Evolutionary conservation across 108 stramenopile species (phyloP), one percentile per base, ranked within the genome.

Genomic region (Discostella pseudostelligera): DNA sequence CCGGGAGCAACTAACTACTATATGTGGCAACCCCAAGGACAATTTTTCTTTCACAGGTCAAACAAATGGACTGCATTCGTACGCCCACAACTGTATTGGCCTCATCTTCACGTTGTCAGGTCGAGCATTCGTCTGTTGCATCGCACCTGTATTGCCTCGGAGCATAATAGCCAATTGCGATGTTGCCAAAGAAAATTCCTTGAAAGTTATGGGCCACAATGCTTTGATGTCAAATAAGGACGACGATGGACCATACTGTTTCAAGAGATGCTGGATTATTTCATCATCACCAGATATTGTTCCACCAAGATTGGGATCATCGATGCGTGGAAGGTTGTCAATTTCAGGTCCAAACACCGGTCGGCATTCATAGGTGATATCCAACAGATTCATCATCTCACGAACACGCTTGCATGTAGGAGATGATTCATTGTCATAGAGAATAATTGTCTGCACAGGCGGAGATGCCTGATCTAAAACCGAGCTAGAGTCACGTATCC

Each of bases 351-450:
- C 70, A 21, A 89, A 89, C 46, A 81, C 84, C n/a, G 94, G 92
- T 16, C 88, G 80, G 63, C 69, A 85, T 46, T 87, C 83, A 16
- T 88, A 83, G 1, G 88, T 85, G 17, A 97, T 72, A 48, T 93
- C 93, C 12, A 97, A 76, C 12, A 96, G 59, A 66, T 83, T 87
- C 59, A 90, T 63, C 20, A 80, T 82, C 78, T 97, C 97, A 39
- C 95, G 76, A 24, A 97, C 95, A 36, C 89, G 83, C 32, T 85
- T 81, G 75, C 93, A 94, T 58, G 70, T 85, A 5, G 97, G 94
- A 48, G 84, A 93, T 1, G 85, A 76, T 47, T 96, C 95, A 40
- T 83, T 93, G 54, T 94, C 94, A 73, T 96, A 97, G 10, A 97
- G 42, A 14, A 96, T 84, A 17, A 97, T 62, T 20, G 84, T 86